A percentile compares a stretch with the other conserved stretches of the same genome.
Evolutionary conservation across 371 early-diverging fungal genomes (phyloP).

Genomic region (Lichtheimia hyalospora): DNA sequence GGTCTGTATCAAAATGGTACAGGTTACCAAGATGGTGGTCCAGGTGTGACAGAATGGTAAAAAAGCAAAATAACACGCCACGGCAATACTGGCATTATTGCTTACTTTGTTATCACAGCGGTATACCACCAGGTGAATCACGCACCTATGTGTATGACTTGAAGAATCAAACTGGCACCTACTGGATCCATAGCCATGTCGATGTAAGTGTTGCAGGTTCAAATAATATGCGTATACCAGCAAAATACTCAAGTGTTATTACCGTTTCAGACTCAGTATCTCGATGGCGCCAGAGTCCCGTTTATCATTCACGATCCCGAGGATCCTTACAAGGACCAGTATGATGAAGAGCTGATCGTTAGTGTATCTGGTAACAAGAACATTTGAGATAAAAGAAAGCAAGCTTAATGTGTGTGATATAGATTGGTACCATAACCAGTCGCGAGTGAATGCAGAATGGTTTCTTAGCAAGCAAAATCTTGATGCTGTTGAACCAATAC

Average conservation of each 20-base stretch:
- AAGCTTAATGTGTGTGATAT: neutral
- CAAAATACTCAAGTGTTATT: no score
- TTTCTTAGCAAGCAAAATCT: conserved; percentile 56
- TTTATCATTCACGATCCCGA: conserved; percentile 59
- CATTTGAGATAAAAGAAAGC: neutral
- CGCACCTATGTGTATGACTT: conserved; percentile 65
- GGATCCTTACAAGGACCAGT: conserved; percentile 48
- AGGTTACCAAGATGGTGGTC: conserved; percentile 64
- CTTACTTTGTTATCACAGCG: conserved; percentile 13
- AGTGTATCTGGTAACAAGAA: conserved; percentile 39
- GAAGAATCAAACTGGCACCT: conserved; percentile 63
- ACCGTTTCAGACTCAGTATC: conserved; percentile 56
- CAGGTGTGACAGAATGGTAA: conserved; percentile 64
- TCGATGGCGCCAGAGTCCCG: conserved; percentile 77
- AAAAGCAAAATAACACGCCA: neutral
- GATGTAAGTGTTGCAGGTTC: conserved; percentile 6
- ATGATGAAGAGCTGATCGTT: conserved; percentile 68
- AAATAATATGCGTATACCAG: no score
- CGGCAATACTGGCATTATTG: no score
- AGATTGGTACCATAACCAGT: conserved; percentile 66
- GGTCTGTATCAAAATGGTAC: conserved; percentile 71
- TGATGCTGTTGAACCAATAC: conserved; percentile 49
- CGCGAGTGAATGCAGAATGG: conserved; percentile 30
- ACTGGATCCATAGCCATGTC: conserved; percentile 75
- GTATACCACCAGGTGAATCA: conserved; percentile 48